These are phyloP conservation scores for Penicillium sp. DNA, from an alignment of 2,329 filamentous ascomycete genomes.

Conservation along the genomic window DNA sequence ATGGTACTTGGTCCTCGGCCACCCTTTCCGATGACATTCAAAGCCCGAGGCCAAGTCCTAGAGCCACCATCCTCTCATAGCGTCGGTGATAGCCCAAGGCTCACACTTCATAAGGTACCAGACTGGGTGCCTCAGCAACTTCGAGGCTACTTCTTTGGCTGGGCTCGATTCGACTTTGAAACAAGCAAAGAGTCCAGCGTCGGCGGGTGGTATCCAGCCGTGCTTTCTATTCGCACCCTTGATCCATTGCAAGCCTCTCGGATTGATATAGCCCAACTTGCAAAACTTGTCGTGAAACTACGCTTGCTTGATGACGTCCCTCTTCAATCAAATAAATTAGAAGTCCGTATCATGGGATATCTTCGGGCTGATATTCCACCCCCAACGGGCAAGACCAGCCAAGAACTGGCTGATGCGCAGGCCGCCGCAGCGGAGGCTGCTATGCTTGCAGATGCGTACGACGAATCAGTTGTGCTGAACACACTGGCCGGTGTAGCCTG, in stretches of 20 bases:
- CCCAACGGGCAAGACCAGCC: constrained; percentile 11
- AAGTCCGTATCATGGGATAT: constrained; percentile 62
- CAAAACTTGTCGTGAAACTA: constrained; percentile 48
- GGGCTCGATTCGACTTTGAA: constrained; percentile 49
- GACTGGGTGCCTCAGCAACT: constrained; percentile 57
- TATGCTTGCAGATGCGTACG: constrained; percentile 40
- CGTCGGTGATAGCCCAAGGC: constrained; percentile 56
- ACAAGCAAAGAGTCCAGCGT: constrained; percentile 34
- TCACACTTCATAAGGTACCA: constrained; percentile 55
- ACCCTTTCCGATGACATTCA: constrained; percentile 33
- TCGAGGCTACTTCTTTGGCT: constrained; percentile 65
- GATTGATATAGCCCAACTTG: constrained; percentile 51
- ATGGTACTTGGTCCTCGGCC: constrained; percentile 33
- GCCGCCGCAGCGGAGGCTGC: constrained; percentile 36
- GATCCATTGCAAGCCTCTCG: constrained; percentile 51
- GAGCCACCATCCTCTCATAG: constrained; percentile 34
- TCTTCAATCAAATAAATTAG: constrained; percentile 42
- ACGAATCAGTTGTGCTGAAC: constrained; percentile 37
- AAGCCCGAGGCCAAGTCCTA: constrained; percentile 15
- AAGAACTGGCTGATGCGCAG: constrained; percentile 36
- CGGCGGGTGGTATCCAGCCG: constrained; percentile 57
- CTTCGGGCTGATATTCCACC: constrained; percentile 45
- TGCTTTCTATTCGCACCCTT: constrained; percentile 52
- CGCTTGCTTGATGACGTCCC: constrained; percentile 30
- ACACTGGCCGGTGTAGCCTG: constrained; percentile 43